phyloP scores from a whole-genome alignment of 163 green algal genomes.

The Chlorella variabilis region DNA sequence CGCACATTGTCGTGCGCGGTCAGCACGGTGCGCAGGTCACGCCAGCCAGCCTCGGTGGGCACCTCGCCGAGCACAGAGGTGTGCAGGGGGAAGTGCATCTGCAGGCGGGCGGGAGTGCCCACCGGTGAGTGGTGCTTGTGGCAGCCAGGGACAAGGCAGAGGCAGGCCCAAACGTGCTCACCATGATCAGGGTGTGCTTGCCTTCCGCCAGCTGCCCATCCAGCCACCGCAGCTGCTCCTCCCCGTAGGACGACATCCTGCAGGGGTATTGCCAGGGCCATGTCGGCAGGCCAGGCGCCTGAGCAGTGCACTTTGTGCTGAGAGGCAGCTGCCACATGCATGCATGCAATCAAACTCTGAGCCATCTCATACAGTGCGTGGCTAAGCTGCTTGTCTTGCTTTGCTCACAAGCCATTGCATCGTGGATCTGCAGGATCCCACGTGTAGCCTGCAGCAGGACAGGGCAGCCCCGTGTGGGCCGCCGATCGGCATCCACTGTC shows the following conservation, averaged over 20 bases:
- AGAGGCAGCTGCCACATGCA: neutral
- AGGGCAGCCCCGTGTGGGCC: neutral
- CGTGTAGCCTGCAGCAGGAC: constrained; percentile 10
- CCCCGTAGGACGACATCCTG: constrained; percentile 33
- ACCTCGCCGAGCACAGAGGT: constrained; percentile 2
- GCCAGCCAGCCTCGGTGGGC: neutral
- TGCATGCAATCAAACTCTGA: neutral
- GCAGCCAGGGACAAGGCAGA: neutral
- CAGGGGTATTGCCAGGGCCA: neutral
- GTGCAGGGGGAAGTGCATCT: constrained; percentile 28
- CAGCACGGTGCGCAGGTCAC: constrained; percentile 19
- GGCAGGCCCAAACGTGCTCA: neutral
- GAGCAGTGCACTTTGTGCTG: too few relatives aligned
- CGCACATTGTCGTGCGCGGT: constrained; percentile 21
- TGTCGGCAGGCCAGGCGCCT: neutral
- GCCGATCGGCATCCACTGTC: neutral
- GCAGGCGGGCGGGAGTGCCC: neutral
- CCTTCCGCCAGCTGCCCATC: constrained; percentile 22
- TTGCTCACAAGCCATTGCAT: constrained; percentile 29
- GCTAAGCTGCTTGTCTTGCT: too few relatives aligned
- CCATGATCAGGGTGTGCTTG: constrained; percentile 7
- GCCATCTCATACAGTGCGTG: too few relatives aligned
- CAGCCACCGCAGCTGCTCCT: constrained; percentile 37
- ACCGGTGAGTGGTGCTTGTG: too few relatives aligned
- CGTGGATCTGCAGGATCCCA: constrained; percentile 9